Conservation (phyloP, 2,329 filamentous ascomycete species). For the Erysiphe pulchra region DNA sequence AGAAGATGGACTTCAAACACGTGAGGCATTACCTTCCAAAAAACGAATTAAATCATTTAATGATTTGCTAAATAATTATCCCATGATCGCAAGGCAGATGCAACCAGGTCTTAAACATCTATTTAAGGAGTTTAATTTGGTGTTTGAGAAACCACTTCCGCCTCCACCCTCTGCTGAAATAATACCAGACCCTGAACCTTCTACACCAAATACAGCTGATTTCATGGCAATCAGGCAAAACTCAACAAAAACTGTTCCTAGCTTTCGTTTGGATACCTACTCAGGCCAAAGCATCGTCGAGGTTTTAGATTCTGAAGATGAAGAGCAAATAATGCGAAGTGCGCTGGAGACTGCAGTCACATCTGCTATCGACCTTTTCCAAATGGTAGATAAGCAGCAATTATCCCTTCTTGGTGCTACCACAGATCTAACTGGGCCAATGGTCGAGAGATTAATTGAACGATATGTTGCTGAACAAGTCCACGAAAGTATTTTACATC, state of each 20-base stretch:
- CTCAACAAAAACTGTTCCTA: conserved; percentile 16
- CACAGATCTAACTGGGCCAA: conserved; percentile 73
- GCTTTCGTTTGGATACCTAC: conserved; percentile 15
- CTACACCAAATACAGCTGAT: conserved; percentile 28
- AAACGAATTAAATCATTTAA: conserved; percentile 82
- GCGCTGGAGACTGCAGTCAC: conserved; percentile 83
- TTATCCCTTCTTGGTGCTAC: conserved; percentile 75
- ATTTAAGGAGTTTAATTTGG: conserved; percentile 67
- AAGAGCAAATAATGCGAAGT: conserved; percentile 72
- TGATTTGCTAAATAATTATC: conserved; percentile 74
- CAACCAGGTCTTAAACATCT: conserved; percentile 70
- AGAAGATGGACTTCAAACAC: conserved; percentile 4
- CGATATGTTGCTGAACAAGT: conserved; percentile 84
- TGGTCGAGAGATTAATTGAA: conserved; percentile 86
- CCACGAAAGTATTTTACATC: conserved; percentile 63
- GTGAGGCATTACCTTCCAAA: conserved; percentile 30
- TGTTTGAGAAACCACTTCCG: conserved; percentile 65
- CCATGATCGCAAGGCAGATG: conserved; percentile 92
- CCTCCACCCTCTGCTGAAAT: conserved; percentile 38
- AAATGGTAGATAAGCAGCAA: conserved; percentile 86
- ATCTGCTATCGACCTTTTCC: conserved; percentile 82
- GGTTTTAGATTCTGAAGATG: conserved; percentile 57
- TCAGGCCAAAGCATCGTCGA: conserved; percentile 19
- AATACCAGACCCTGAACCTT: conserved; percentile 31
- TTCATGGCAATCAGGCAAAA: conserved; percentile 29